phyloP scores from a whole-genome alignment of 2,329 filamentous ascomycete genomes.

The Paramyrothecium sp. region DNA sequence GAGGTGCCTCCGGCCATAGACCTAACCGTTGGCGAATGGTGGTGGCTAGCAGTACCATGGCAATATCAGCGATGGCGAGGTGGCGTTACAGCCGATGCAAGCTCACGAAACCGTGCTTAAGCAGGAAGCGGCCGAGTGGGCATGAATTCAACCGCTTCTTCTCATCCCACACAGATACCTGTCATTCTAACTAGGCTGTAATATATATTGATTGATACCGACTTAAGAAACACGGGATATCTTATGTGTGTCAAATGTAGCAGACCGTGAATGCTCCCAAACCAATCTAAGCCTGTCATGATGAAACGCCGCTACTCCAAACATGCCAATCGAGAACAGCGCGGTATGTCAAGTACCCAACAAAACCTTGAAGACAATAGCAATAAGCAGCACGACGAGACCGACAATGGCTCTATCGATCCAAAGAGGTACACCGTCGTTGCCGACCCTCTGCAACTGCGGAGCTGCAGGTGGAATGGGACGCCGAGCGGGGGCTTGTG shows the following conservation, averaged over 20 bases:
- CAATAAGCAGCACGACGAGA: conserved; percentile 65
- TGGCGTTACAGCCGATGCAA: background rate
- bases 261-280: background rate
- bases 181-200: no score
- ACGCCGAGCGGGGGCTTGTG: no score
- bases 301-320: background rate
- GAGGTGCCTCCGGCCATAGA: conserved; percentile 37
- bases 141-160: no score
- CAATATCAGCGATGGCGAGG: conserved; percentile 7
- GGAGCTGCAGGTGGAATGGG: conserved; percentile 1
- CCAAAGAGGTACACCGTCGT: conserved; percentile 65
- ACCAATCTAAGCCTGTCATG: background rate
- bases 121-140: background rate
- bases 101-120: background rate
- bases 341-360: conserved; percentile 22
- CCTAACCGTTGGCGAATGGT: conserved; percentile 59
- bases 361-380: conserved; percentile 64
- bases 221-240: background rate
- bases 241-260: background rate
- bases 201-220: background rate
- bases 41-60: conserved; percentile 58
- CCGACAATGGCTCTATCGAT: conserved; percentile 79
- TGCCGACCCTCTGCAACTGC: conserved; percentile 15
- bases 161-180: no score
- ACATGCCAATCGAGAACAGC: background rate